A percentile compares a stretch with the other conserved stretches of the same genome.
phyloP scores from a whole-genome alignment of 768 basidiomycete species.

The Mycena epipterygia region DNA sequence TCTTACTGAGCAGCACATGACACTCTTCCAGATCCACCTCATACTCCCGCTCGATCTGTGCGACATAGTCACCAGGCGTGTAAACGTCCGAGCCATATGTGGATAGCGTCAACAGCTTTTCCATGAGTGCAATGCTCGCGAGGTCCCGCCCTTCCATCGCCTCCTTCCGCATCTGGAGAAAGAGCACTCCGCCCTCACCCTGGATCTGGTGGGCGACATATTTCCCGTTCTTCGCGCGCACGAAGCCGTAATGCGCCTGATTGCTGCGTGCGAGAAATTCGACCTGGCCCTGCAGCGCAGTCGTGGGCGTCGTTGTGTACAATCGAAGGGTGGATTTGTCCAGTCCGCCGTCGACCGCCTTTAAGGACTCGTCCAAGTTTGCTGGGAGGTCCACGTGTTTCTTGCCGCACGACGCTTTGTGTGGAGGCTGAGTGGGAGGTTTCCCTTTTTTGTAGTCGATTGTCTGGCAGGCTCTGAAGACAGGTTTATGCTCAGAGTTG shows the following conservation, averaged over 20 bases:
- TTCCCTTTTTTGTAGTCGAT: not conserved
- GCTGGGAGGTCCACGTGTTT: not conserved
- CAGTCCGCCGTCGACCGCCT: not conserved
- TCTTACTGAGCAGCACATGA: not conserved
- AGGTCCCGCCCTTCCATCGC: conserved; percentile 6
- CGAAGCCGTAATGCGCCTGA: conserved; percentile 10
- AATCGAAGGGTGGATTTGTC: not conserved
- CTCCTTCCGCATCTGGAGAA: conserved; percentile 14
- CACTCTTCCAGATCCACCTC: conserved; percentile 20
- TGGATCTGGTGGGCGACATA: conserved; percentile 13
- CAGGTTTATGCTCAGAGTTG: not conserved
- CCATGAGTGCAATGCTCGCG: conserved; percentile 19
- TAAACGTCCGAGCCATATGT: not conserved
- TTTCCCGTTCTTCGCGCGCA: conserved; percentile 3
- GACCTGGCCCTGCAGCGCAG: conserved; percentile 1
- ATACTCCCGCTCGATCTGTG: conserved; percentile 14
- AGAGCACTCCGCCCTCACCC: conserved; percentile 6
- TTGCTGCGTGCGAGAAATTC: not conserved
- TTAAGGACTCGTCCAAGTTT: not conserved
- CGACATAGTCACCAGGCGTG: not conserved
- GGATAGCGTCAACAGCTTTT: conserved; percentile 10
- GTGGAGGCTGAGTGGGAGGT: not conserved
- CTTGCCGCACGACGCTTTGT: conserved; percentile 1
- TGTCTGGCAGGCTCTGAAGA: not conserved
- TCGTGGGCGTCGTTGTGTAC: conserved; percentile 5